Percentiles rank a stretch among this genome's conserved stretches.
Evolutionary conservation across 2,329 filamentous ascomycete species (phyloP).

Genomic region (Nothophaeocryptopus gaeumannii): DNA sequence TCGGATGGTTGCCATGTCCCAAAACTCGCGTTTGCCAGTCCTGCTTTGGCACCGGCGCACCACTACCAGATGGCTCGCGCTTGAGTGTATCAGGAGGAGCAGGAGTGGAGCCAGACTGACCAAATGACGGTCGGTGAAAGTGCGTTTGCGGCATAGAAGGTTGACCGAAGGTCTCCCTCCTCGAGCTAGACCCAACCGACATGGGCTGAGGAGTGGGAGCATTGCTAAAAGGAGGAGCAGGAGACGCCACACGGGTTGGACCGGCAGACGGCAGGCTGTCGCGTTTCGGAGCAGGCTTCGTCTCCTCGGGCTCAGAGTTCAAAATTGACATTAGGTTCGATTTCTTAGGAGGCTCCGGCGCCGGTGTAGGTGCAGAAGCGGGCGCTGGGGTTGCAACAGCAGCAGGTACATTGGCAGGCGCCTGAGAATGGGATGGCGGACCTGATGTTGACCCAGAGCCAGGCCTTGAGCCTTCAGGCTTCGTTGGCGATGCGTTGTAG

Average conservation of each 20-base stretch:
- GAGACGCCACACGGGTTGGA: conserved; percentile 26
- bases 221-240: conserved; percentile 19
- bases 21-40: conserved; percentile 26
- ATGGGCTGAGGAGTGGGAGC: conserved; percentile 19
- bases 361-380: conserved; percentile 25
- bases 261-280: conserved; percentile 27
- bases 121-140: conserved; percentile 25
- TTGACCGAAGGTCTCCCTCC: conserved; percentile 30
- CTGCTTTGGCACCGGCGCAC: conserved; percentile 21
- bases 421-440: conserved; percentile 9
- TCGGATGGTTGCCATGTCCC: conserved; percentile 21
- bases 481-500: conserved; percentile 32
- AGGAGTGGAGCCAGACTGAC: conserved; percentile 23
- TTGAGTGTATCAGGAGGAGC: conserved; percentile 24
- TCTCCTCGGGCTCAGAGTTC: conserved; percentile 34
- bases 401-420: conserved; percentile 1
- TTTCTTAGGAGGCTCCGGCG: conserved; percentile 36
- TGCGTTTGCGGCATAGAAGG: conserved; percentile 27
- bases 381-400: conserved; percentile 7
- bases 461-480: conserved; percentile 32
- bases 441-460: conserved; percentile 25
- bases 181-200: conserved; percentile 19
- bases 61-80: conserved; percentile 26
- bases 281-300: conserved; percentile 28
- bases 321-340: conserved; percentile 37